Evolutionary conservation across 768 basidiomycete genomes (phyloP), one percentile per base, ranked within the genome.

Genomic region (Leucocoprinus leucothites): DNA sequence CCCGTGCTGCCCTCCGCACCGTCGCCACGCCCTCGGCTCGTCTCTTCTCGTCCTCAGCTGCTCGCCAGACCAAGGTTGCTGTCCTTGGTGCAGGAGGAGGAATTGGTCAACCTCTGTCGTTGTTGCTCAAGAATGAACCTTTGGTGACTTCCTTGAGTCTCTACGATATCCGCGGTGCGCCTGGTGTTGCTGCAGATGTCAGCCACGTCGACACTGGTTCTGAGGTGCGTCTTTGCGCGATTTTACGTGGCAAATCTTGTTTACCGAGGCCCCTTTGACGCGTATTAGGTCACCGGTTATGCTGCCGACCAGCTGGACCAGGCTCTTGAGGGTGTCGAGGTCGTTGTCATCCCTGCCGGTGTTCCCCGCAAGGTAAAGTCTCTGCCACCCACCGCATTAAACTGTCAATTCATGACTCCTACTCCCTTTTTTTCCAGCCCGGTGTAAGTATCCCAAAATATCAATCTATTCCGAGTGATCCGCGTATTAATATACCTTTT

Each of bases 71-170:
- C 62, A 95, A 94, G 78, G 96, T 97, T 70, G 90, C 91, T 48
- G 95, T 99, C 58, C 91, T 97, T 70, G 96, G 96, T 65, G 97
- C 97, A 58, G 96, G 93, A 65, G 96, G 96, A 81, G 96, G 96
- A 73, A 98, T 98, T 71, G 96, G 96, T 70, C 96, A 98, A 73
- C 95, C 96, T 67, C 78, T 98, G 65, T 96, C 94, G 46, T 77
- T 98, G 61, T 81, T 97, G 61, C 85, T 98, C 70, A 98, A 98
- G 81, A 83, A 76, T 61, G 90, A 99, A 79, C 93, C 93, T 41
- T 77, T 94, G 63, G 90, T 97, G 69, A 84, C 84, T 51, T 83
- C 87, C 60, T 75, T 98, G 67, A 89, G 81, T 68, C 78, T 98
- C 61, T 98, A 93, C 76, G 94, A 96, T 79, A 94, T 96, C 68